phyloP scores from a whole-genome alignment of 108 stramenopile genomes.

The Cyclotella atomus region DNA sequence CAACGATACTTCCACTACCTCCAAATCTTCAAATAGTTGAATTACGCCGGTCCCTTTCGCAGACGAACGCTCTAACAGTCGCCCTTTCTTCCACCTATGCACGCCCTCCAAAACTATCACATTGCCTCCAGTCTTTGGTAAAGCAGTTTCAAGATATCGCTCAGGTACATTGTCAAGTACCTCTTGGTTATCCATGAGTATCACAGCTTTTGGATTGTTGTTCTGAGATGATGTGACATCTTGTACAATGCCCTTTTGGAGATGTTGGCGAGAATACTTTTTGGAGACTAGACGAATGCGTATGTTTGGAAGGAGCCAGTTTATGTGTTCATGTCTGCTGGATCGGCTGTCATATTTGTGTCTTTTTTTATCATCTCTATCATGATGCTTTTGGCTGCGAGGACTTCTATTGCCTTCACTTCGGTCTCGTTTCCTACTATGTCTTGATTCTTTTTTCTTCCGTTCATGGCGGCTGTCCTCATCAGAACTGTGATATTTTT shows the following conservation, averaged over 20 bases:
- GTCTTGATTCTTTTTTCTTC: neutral
- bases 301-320: constrained; percentile 85
- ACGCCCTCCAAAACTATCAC: constrained; percentile 68
- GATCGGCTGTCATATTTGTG: constrained; percentile 26
- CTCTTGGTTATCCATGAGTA: constrained; percentile 70
- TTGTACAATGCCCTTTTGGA: constrained; percentile 83
- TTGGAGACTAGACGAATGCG: constrained; percentile 80
- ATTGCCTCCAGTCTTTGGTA: constrained; percentile 83
- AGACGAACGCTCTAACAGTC: constrained; percentile 73
- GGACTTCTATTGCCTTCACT: constrained; percentile 1
- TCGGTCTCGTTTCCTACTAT: constrained; percentile 1
- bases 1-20: constrained; percentile 68
- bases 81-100: constrained; percentile 65
- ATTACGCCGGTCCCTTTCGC: constrained; percentile 62
- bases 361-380: constrained; percentile 16
- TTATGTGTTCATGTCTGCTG: constrained; percentile 1
- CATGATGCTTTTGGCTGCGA: constrained; percentile 6
- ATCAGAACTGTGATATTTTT: constrained; percentile 7
- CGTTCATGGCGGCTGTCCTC: neutral
- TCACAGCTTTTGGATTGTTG: constrained; percentile 54
- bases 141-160: constrained; percentile 84
- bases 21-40: constrained; percentile 84
- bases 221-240: constrained; percentile 59
- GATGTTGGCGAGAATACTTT: constrained; percentile 66
- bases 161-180: constrained; percentile 78